A percentile compares a stretch with the other conserved stretches of the same genome.
Conservation (phyloP, 2,329 filamentous ascomycete species). For the Rhytidhysteron rufulum region DNA sequence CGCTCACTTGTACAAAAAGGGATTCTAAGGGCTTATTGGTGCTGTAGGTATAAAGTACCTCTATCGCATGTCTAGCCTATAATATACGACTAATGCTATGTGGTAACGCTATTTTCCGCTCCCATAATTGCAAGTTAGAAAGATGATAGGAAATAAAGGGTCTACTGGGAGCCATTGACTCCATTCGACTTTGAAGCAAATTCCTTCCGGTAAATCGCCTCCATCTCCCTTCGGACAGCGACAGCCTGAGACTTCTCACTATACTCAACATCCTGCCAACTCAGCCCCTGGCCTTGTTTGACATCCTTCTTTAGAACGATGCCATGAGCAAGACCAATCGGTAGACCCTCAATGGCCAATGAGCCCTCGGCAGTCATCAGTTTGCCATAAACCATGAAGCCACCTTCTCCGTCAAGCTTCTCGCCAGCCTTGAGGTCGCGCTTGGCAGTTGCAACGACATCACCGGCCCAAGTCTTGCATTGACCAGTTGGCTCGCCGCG, state of each 20-base stretch:
- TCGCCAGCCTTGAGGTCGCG: conserved; percentile 43
- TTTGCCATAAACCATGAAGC: conserved; percentile 45
- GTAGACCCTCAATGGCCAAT: conserved; percentile 40
- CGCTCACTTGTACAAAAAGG: too few relatives aligned
- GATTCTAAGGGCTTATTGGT: too few relatives aligned
- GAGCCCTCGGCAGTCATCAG: conserved; percentile 40
- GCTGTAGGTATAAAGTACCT: too few relatives aligned
- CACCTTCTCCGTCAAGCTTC: conserved; percentile 44
- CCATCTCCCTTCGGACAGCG: conserved; percentile 43
- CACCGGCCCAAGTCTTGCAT: conserved; percentile 41
- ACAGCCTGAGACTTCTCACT: conserved; percentile 37
- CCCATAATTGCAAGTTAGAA: too few relatives aligned
- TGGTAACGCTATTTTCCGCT: too few relatives aligned
- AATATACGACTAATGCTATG: too few relatives aligned
- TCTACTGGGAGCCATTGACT: too few relatives aligned
- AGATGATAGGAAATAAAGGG: too few relatives aligned
- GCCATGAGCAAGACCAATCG: conserved; percentile 43
- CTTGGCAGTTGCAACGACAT: conserved; percentile 48
- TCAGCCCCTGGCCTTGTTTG: conserved; percentile 41
- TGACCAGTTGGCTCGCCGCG: conserved; percentile 45
- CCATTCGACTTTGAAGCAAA: conserved; percentile 5
- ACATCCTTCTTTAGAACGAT: conserved; percentile 39
- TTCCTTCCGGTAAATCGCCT: conserved; percentile 28
- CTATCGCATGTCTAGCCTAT: too few relatives aligned
- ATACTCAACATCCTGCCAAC: conserved; percentile 46